Evolutionary conservation across 805 yeast species (phyloP), one percentile per base, ranked within the genome.

Genomic region (Candida manassasensis): DNA sequence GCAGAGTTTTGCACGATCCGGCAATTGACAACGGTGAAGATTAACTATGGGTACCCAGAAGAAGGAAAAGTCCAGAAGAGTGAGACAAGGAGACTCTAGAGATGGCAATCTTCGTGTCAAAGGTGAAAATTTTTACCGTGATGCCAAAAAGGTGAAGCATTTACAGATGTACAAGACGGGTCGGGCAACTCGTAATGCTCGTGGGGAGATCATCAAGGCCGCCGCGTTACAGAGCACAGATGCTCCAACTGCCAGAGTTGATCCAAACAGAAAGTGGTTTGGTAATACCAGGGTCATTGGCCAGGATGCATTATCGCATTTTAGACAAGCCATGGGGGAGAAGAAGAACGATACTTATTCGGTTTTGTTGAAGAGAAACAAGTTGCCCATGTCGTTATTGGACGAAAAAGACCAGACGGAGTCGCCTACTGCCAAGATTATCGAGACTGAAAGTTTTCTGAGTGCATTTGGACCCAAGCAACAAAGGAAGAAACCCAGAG

Each of bases 201-300:
- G 77, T 43, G 97, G 97, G 53, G 96, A 88, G 21, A 74, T 89
- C 40, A 73, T 87, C 36, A 72, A 77, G 54, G 96, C 95, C 29
- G 97, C 97, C 13, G 80, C 78, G 19, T 73, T 90, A 39, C 98
- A 90, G 59, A 81, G 84, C 47, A 79, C 87, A 3, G 89, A 87
- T 43, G 71, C 84, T 19, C 97, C 97, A 10, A 77, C 70, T 44
- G 97, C 97, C 2, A 73, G 98, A 42, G 94, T 90, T 29, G 96
- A 86, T 55, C 97, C 98, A 5, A 90, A 90, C 60, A 77, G 96
- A 59, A 78, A 94, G 55, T 90, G 97, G 98, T 93, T 93, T 56
- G 96, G 96, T 32, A 93, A 88, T 63, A 87, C 98, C 10, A 77
- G 98, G 55, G 98, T 90, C 27, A 90, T 90, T 53, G 90, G 97